phyloP scores from a whole-genome alignment of 345 rosid species.

The Raphanus raphanistrum region DNA sequence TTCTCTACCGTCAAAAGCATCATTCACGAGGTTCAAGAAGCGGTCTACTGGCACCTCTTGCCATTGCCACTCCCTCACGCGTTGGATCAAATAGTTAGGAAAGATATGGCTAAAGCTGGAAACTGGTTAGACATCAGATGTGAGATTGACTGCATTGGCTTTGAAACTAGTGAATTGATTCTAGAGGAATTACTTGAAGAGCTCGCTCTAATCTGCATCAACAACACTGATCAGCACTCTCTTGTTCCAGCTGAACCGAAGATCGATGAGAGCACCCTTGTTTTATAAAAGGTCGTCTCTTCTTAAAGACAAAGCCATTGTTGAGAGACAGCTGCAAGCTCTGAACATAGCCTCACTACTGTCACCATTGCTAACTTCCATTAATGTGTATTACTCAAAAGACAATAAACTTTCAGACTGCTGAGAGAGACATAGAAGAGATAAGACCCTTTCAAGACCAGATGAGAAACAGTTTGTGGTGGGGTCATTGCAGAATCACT shows the following conservation, averaged over 20 bases:
- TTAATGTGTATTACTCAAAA: conserved; percentile 35
- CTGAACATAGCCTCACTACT: conserved; percentile 12
- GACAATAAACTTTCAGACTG: conserved; percentile 29
- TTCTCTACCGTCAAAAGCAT: conserved; percentile 51
- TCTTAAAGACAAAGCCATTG: conserved; percentile 22
- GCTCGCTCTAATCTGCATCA: conserved; percentile 39
- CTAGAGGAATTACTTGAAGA: conserved; percentile 67
- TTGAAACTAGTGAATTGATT: conserved; percentile 61
- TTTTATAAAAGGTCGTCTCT: conserved; percentile 19
- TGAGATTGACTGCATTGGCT: conserved; percentile 53
- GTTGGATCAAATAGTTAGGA: conserved; percentile 73
- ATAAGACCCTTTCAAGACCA: conserved; percentile 32
- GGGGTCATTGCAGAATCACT: conserved; percentile 32
- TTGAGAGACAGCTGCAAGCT: conserved; percentile 16
- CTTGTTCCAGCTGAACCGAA: conserved; percentile 33
- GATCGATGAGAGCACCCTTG: conserved; percentile 36
- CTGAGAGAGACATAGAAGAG: conserved; percentile 17
- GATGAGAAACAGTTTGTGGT: conserved; percentile 24
- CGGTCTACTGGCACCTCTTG: conserved; percentile 65
- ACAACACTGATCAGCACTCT: conserved; percentile 15
- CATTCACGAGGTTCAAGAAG: conserved; percentile 61
- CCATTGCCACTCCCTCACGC: conserved; percentile 68
- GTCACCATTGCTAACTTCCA: conserved; percentile 33
- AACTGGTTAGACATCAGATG: conserved; percentile 75
- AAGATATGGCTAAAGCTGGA: conserved; percentile 70